Base-by-base conservation (phyloP, 176 grass and related monocot species). In the Carex littledalei region DNA sequence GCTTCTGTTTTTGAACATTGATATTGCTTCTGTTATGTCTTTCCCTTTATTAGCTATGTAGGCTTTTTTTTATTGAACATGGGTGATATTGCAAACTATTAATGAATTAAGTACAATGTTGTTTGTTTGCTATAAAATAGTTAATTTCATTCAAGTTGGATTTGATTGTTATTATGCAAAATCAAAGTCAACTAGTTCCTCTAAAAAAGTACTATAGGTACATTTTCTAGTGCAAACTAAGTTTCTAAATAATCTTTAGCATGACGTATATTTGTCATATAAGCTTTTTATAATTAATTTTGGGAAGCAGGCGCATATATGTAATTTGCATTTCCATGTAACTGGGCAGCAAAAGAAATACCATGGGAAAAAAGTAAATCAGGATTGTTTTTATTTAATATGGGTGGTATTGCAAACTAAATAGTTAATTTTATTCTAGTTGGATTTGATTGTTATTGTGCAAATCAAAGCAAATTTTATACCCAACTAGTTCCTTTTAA, bases 1-100 rank as follows among this genome's bases (percentile, higher is more conserved):
- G 24, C 49, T 57, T 32, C 24, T 78, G 52, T 78, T 56, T 21
- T 78, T 78, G 74, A 78, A 57, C 74, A 78, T 24, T 57, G 74
- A 49, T 34, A 57, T 78, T 34, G 50, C 24, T 18, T 20, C 18
- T 81, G 52, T 41, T 22, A 63, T 81, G 79, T 63, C 12, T 39
- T 63, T 1, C 15, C 13, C 13, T 41, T 49, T 82, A 43, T 64
- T 82, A 82, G 79, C 20, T 8, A 63, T 82, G 56, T 81, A 63
- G 60, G 2, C 1, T 29, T 65, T 47, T 17, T 29, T 78, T 78
- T 26, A 14, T 43, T 37, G 31, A 43, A 26, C 49, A 56, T 64
- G n/a, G 18, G 11, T 63, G 58, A 49, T 63, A 61, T 45, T 47
- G 34, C 74, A 57, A 78, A 78, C 52, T 72, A 47, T 72, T 35